Conservation (phyloP, 2,329 filamentous ascomycete species). For the Xylaria sp. region DNA sequence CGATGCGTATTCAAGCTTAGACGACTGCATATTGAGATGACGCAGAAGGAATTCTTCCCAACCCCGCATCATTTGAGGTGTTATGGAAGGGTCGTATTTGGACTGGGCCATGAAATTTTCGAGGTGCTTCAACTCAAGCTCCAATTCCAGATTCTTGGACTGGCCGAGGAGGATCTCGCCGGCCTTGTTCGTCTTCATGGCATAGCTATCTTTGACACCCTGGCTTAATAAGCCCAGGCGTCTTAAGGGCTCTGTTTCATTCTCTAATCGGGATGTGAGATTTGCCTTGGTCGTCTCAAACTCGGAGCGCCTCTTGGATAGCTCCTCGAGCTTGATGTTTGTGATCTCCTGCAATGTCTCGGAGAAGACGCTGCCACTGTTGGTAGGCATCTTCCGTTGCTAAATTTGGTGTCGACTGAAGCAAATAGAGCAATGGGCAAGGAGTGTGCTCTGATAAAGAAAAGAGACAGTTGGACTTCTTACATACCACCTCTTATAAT, state of each 20-base stretch:
- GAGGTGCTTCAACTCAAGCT: constrained; percentile 52
- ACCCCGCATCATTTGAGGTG: constrained; percentile 45
- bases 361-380: constrained; percentile 52
- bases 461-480: background rate
- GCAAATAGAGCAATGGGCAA: background rate
- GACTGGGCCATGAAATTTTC: constrained; percentile 54
- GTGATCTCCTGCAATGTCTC: constrained; percentile 57
- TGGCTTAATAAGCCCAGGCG: constrained; percentile 49
- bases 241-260: constrained; percentile 42
- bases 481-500: no score
- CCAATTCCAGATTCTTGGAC: constrained; percentile 45
- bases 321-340: constrained; percentile 55
- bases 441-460: background rate
- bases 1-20: constrained; percentile 56
- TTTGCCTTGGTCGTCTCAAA: constrained; percentile 52
- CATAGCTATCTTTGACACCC: constrained; percentile 52
- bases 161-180: constrained; percentile 40
- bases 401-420: background rate
- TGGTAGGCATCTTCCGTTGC: constrained; percentile 35
- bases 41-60: constrained; percentile 53
- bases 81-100: constrained; percentile 55
- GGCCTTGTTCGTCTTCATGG: constrained; percentile 46
- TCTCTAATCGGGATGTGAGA: constrained; percentile 45
- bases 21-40: constrained; percentile 54
- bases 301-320: constrained; percentile 52